Evolutionary conservation across 164 flowering plant species (phyloP), one percentile per base, ranked within the genome.

Genomic region (Buxus sempervirens): DNA sequence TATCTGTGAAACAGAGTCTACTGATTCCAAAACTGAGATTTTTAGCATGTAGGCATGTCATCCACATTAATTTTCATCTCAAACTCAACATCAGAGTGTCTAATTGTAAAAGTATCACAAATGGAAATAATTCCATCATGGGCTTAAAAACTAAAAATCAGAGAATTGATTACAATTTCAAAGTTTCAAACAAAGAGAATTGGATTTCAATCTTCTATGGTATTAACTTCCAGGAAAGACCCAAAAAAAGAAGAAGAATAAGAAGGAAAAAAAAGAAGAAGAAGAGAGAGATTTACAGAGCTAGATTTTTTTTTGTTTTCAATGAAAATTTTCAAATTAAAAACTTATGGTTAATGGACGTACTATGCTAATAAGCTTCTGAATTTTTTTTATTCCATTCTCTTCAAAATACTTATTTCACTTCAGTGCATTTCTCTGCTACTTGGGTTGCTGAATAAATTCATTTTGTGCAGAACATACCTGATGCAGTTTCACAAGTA

Each of bases 331-430:
- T 45, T 1, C 16, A 45, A 45, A 45, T 45, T 20, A 64, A 49
- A 24, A 2, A 45, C 51, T 45, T 45, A 10, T 45, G 51, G 51
- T 45, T 45, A 42, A 0, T 53, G 53, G 16, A 27, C 56, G 45
- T 75, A 86, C 92, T 89, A 70, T 86, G 75, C 58, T 66, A 22
- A 90, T 81, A 55, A 88, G 78, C 69, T 81, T 86, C 67, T 88
- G 85, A 74, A 90, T 90, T 14, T 82, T 88, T 63, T 86, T 89
- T 0, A 91, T 72, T n/a, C 98, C 97, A 72, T 91, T 83, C 66
- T 91, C 84, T 66, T 82, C 83, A 0, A 93, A 32, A 32, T 32
- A 32, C 5, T 32, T 3, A 3, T 32, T 91, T 83, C 66, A 90
- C 84, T 66, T 82, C 83, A 0, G 91, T 90, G 65, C 84, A 90